These are phyloP conservation scores for Yamadazyma paraphyllophila DNA, from an alignment of 805 yeast genomes.

Conservation along the genomic window DNA sequence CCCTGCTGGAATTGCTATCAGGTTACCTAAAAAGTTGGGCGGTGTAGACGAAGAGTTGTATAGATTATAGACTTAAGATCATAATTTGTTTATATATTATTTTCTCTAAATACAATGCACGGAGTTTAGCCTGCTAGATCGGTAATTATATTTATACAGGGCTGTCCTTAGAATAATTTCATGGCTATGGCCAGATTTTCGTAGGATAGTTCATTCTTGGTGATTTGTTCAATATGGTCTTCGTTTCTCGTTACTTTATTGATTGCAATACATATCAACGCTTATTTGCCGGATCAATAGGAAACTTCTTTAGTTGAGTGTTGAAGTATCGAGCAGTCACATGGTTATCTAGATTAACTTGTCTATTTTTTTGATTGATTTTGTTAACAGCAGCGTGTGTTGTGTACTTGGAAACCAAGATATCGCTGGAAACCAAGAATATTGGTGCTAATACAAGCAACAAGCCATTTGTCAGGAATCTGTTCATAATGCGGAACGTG, in stretches of 20 bases:
- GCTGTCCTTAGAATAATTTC: background rate
- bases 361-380: conserved; percentile 9
- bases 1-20: conserved; percentile 44
- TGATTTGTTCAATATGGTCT: too few relatives aligned
- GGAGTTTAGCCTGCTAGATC: conserved; percentile 7
- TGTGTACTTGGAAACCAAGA: conserved; percentile 24
- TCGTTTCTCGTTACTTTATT: too few relatives aligned
- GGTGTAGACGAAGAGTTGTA: conserved; percentile 23
- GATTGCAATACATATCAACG: too few relatives aligned
- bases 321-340: conserved; percentile 12
- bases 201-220: too few relatives aligned
- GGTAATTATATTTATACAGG: background rate
- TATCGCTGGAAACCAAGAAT: conserved; percentile 31
- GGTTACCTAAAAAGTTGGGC: conserved; percentile 35
- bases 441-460: conserved; percentile 28
- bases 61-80: conserved; percentile 12
- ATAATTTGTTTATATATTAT: background rate
- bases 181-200: background rate
- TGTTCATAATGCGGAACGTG: conserved; percentile 14
- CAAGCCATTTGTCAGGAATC: conserved; percentile 21
- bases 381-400: conserved; percentile 16
- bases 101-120: background rate
- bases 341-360: background rate
- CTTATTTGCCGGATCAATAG: conserved; percentile 3
- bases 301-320: conserved; percentile 14